Evolutionary conservation across 371 early-diverging fungal genomes (phyloP).

Genomic region (Capillidium heterosporum): DNA sequence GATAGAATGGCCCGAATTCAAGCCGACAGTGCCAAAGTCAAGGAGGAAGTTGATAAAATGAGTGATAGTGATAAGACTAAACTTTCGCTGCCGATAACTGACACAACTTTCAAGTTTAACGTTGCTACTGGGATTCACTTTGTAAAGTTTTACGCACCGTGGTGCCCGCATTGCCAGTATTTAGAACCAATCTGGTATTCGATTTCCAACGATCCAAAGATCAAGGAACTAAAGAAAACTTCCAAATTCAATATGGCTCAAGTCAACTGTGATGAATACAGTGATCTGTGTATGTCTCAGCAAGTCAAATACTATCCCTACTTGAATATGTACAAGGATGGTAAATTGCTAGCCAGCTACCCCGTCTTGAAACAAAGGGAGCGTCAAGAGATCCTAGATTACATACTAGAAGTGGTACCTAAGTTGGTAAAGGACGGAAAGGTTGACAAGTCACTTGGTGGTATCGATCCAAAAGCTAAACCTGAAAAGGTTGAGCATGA

Average conservation of each 20-base stretch:
- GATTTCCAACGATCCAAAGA: too few relatives aligned
- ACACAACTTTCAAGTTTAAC: not conserved
- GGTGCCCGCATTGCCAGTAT: not conserved
- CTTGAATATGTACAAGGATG: not conserved
- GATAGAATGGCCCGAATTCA: too few relatives aligned
- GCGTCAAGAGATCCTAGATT: too few relatives aligned
- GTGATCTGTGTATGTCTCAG: not conserved
- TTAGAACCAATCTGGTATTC: not conserved
- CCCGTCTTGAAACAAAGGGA: too few relatives aligned
- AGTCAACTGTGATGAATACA: not conserved
- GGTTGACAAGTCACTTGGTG: too few relatives aligned
- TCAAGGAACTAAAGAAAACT: not conserved
- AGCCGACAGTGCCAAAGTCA: too few relatives aligned
- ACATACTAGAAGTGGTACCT: too few relatives aligned
- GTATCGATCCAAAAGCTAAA: too few relatives aligned
- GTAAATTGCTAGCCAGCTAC: too few relatives aligned
- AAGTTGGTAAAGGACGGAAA: too few relatives aligned
- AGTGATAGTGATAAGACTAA: not conserved
- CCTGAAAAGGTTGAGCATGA: too few relatives aligned
- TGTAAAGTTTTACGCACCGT: not conserved
- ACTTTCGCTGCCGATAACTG: not conserved
- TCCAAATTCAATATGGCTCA: not conserved
- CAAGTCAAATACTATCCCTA: not conserved
- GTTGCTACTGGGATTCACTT: not conserved
- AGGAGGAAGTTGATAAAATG: too few relatives aligned